A percentile compares a stretch with the other conserved stretches of the same genome.
phyloP scores from a whole-genome alignment of 2,329 filamentous ascomycete genomes.

The Diaporthe vexans region DNA sequence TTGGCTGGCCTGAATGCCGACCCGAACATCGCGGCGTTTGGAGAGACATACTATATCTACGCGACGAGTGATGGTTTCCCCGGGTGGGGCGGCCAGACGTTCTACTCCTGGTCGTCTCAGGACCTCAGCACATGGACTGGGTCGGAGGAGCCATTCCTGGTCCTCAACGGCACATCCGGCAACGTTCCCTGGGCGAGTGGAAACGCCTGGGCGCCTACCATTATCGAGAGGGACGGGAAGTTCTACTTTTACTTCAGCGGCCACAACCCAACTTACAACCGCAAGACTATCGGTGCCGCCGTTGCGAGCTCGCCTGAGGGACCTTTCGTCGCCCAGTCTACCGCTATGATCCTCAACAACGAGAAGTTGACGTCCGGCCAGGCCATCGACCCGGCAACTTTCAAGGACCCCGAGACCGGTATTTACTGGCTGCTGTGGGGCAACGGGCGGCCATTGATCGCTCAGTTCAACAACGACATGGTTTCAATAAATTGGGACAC shows the following conservation, averaged over 20 bases:
- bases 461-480: conserved; percentile 62
- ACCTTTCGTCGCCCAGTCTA: conserved; percentile 68
- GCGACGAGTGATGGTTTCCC: conserved; percentile 60
- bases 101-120: conserved; percentile 60
- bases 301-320: conserved; percentile 69
- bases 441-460: conserved; percentile 57
- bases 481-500: conserved; percentile 56
- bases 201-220: conserved; percentile 77
- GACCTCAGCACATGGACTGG: conserved; percentile 57
- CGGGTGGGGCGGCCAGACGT: conserved; percentile 61
- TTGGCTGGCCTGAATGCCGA: conserved; percentile 58
- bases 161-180: conserved; percentile 59
- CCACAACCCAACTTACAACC: conserved; percentile 65
- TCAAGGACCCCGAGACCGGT: conserved; percentile 70
- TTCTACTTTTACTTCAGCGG: conserved; percentile 76
- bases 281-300: conserved; percentile 74
- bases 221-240: conserved; percentile 70
- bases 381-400: conserved; percentile 74
- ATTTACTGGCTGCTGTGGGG: conserved; percentile 75
- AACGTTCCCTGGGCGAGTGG: conserved; percentile 76
- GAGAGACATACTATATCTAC: conserved; percentile 62
- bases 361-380: conserved; percentile 50
- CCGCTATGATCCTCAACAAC: conserved; percentile 70
- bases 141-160: conserved; percentile 57
- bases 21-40: conserved; percentile 61